A percentile compares a stretch with the other conserved stretches of the same genome.
phyloP scores from a whole-genome alignment of 805 yeast species.

The Suhomyces kilbournensis region DNA sequence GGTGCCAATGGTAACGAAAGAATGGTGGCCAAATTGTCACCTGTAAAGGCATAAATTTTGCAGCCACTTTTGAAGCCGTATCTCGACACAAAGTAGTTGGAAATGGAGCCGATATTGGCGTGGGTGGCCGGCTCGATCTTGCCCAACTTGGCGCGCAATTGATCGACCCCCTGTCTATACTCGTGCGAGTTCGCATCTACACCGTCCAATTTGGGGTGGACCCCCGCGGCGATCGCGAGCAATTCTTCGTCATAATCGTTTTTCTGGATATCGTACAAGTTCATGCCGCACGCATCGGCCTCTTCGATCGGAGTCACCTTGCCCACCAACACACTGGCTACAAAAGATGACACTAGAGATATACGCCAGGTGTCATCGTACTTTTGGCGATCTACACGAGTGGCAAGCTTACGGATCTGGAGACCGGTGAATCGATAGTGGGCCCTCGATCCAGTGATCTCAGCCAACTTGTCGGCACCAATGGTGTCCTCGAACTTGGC shows the following conservation, averaged over 20 bases:
- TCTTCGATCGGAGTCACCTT: slow-evolving; percentile 64
- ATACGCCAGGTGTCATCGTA: slow-evolving; percentile 61
- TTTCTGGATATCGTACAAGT: slow-evolving; percentile 68
- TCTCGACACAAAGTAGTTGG: slow-evolving; percentile 57
- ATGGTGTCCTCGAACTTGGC: slow-evolving; percentile 60
- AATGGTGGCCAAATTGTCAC: slow-evolving; percentile 88
- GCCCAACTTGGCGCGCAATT: slow-evolving; percentile 53
- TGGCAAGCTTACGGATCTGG: slow-evolving; percentile 75
- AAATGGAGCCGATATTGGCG: slow-evolving; percentile 48
- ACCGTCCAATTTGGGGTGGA: slow-evolving; percentile 42
- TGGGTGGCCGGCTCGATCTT: slow-evolving; percentile 49
- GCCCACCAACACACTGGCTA: slow-evolving; percentile 70
- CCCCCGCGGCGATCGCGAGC: slow-evolving; percentile 53
- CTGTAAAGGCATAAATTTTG: slow-evolving; percentile 73
- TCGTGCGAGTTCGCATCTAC: slow-evolving; percentile 16
- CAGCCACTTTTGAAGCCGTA: slow-evolving; percentile 64
- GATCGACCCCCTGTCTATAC: slow-evolving; percentile 29
- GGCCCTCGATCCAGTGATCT: slow-evolving; percentile 78
- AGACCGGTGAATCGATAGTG: slow-evolving; percentile 90
- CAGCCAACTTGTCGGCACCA: slow-evolving; percentile 57
- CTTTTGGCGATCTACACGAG: slow-evolving; percentile 46
- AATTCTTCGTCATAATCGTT: slow-evolving; percentile 56
- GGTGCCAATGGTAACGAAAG: slow-evolving; percentile 73
- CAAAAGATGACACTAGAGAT: slow-evolving; percentile 73
- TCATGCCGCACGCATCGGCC: slow-evolving; percentile 93